A percentile compares a stretch with the other conserved stretches of the same genome.
phyloP scores from a whole-genome alignment of 1,139 yeast genomes.

The Yamadazyma triangularis region DNA sequence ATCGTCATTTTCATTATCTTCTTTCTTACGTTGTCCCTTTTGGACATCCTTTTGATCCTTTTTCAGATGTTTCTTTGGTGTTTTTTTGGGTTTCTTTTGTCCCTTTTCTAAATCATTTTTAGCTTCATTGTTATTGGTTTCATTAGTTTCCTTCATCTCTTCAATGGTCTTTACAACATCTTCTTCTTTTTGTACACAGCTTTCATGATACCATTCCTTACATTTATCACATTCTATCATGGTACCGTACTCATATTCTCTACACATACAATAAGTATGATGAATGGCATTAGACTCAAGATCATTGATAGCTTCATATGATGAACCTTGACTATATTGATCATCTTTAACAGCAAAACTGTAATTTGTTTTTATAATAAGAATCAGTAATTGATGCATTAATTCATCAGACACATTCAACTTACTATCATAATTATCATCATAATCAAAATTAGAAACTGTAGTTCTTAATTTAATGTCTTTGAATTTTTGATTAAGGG shows the following conservation, averaged over 20 bases:
- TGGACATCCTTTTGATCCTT: neutral
- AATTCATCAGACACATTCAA: conserved; percentile 5
- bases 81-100: neutral
- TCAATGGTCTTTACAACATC: conserved; percentile 4
- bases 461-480: conserved; percentile 24
- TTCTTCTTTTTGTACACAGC: conserved; percentile 46
- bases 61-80: neutral
- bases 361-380: conserved; percentile 25
- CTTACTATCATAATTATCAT: conserved; percentile 14
- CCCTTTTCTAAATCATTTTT: conserved; percentile 1
- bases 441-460: conserved; percentile 17
- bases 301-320: conserved; percentile 15
- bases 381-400: conserved; percentile 3
- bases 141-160: conserved; percentile 1
- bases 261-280: conserved; percentile 61
- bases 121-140: conserved; percentile 4
- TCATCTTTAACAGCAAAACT: conserved; percentile 42
- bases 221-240: conserved; percentile 82
- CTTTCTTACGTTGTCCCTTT: conserved; percentile 1
- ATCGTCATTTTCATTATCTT: conserved; percentile 13
- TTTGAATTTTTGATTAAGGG: conserved; percentile 22
- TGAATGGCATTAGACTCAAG: conserved; percentile 9
- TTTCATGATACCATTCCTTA: conserved; percentile 76
- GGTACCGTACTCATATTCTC: conserved; percentile 61
- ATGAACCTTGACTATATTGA: conserved; percentile 24